Evolutionary conservation across 2,329 filamentous ascomycete species (phyloP), one percentile per base, ranked within the genome.

Genomic region (Fusarium kyushuense): DNA sequence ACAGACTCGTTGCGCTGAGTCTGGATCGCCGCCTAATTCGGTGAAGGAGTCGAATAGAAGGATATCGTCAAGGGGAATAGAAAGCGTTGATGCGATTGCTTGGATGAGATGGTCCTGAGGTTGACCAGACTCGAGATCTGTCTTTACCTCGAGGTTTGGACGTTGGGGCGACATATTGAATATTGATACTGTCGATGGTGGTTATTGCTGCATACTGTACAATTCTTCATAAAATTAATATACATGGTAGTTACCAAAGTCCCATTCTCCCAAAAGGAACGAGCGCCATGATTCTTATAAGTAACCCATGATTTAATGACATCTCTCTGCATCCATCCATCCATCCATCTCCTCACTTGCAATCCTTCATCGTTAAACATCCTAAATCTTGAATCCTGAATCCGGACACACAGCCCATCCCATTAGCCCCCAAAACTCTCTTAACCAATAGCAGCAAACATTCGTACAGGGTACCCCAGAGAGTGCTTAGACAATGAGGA

Each of bases 1-100:
- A 7, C 60, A 56, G 19, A 74, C 38, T 9, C 41, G 27, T 14
- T 69, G 45, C 70, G 80, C 81, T n/a, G 75, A 70, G 21, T 75
- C 70, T 29, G 77, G 75, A 63, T 79, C 76, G 47, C 83, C 80
- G 35, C 83, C 82, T 11, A 84, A 72, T 25, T 84, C 82, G 43
- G 70, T 66, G 54, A 84, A 84, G 14, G 82, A 84, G 59, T 81
- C 79, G 57, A 79, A 76, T 9, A 80, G 70, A 16, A 76, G 72
- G 16, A 83, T 75, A 2, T 73, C 66, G 23, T 72, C 59, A 9
- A 64, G 58, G 3, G 77, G 71, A 5, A 81, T 72, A 17, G 75
- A 72, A 12, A 84, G 75, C 1, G 81, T 77, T 27, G 79, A 72
- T 4, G 81, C 75, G 36, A 82, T 72, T 23, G 75, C 78, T 19